phyloP scores from a whole-genome alignment of 2,329 filamentous ascomycete species.

The Parascedosporium putredinis region DNA sequence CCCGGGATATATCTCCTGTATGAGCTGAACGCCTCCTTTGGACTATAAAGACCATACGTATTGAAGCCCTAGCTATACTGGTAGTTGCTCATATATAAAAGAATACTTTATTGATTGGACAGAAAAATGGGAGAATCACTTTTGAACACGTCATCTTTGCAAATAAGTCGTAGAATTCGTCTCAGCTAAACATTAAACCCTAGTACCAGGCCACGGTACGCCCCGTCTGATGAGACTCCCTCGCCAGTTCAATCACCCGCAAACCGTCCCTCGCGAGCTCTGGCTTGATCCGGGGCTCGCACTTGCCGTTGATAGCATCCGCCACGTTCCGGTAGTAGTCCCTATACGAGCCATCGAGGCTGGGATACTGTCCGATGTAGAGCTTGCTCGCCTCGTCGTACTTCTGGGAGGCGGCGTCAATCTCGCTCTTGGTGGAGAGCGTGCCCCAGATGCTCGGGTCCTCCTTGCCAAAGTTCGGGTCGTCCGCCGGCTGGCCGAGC shows the following conservation, averaged over 20 bases:
- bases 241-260: slow-evolving; percentile 29
- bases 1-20: too few relatives aligned
- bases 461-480: slow-evolving; percentile 24
- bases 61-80: too few relatives aligned
- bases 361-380: slow-evolving; percentile 27
- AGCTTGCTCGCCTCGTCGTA: slow-evolving; percentile 20
- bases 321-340: slow-evolving; percentile 31
- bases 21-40: too few relatives aligned
- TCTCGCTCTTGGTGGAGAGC: slow-evolving; percentile 22
- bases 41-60: too few relatives aligned
- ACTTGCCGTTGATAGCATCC: slow-evolving; percentile 26
- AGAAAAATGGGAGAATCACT: too few relatives aligned
- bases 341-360: slow-evolving; percentile 25
- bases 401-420: slow-evolving; percentile 20
- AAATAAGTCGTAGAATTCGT: too few relatives aligned
- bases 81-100: too few relatives aligned
- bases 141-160: too few relatives aligned
- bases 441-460: slow-evolving; percentile 23
- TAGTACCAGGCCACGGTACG: slow-evolving; percentile 19
- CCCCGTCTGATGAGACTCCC: slow-evolving; percentile 25
- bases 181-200: too few relatives aligned
- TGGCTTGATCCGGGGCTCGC: slow-evolving; percentile 27
- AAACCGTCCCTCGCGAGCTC: slow-evolving; percentile 27
- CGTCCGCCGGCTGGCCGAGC: slow-evolving; percentile 11
- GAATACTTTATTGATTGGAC: too few relatives aligned